Evolutionary conservation across 2,329 filamentous ascomycete species (phyloP).

Genomic region (Aotearoamyces nothofagi): DNA sequence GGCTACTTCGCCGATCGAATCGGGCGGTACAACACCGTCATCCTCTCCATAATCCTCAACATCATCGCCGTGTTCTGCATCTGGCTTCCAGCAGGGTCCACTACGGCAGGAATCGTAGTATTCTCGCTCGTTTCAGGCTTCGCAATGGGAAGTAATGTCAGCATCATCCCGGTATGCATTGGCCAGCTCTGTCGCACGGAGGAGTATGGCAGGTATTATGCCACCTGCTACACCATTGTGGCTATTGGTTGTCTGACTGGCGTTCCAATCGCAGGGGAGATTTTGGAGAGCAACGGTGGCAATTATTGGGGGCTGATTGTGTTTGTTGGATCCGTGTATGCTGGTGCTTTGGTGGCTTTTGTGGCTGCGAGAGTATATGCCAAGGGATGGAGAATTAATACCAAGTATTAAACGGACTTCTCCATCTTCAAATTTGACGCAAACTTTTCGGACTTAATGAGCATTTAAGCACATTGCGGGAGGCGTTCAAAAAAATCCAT

Average conservation of each 20-base stretch:
- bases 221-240: conserved; percentile 69
- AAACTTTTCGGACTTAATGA: too few relatives aligned
- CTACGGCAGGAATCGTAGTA: conserved; percentile 46
- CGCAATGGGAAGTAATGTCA: conserved; percentile 65
- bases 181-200: conserved; percentile 70
- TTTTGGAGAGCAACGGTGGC: conserved; percentile 39
- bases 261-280: conserved; percentile 51
- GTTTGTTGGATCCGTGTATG: conserved; percentile 45
- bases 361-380: conserved; percentile 39
- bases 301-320: conserved; percentile 45
- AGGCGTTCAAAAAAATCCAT: too few relatives aligned
- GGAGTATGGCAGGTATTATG: conserved; percentile 71
- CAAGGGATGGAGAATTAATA: conserved; percentile 31
- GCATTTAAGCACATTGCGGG: too few relatives aligned
- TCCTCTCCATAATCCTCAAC: conserved; percentile 47
- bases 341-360: conserved; percentile 34
- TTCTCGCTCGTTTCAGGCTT: conserved; percentile 72
- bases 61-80: conserved; percentile 51
- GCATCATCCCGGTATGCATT: conserved; percentile 71
- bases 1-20: conserved; percentile 67
- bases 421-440: too few relatives aligned
- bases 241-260: conserved; percentile 58
- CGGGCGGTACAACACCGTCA: conserved; percentile 77
- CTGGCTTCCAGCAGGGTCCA: conserved; percentile 54
- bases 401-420: too few relatives aligned